Conservation (phyloP, 176 grass and related monocot species). For the Oryza meyeriana region DNA sequence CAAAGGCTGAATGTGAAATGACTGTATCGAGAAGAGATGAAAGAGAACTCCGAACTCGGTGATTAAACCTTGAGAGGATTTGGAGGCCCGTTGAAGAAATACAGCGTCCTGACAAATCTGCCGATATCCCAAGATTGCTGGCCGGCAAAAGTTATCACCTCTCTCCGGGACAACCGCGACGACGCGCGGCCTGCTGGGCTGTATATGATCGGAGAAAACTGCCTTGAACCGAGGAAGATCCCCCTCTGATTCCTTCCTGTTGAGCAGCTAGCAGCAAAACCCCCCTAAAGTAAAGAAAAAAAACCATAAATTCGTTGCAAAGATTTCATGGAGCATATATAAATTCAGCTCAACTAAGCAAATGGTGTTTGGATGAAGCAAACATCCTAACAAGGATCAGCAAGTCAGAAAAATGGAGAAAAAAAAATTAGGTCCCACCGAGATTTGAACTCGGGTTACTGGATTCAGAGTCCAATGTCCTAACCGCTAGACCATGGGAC, state of each 20-base stretch:
- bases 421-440: slow-evolving; percentile 44
- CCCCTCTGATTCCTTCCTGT: slow-evolving; percentile 34
- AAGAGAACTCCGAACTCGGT: neutral
- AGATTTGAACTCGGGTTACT: slow-evolving; percentile 90
- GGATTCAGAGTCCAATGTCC: slow-evolving; percentile 89
- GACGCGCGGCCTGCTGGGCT: slow-evolving; percentile 24
- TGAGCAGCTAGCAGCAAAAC: slow-evolving; percentile 40
- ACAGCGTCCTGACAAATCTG: slow-evolving; percentile 82
- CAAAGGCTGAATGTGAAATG: neutral
- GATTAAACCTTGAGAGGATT: slow-evolving; percentile 78
- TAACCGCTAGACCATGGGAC: slow-evolving; percentile 84
- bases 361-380: neutral
- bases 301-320: neutral
- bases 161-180: slow-evolving; percentile 38
- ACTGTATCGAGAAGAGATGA: neutral
- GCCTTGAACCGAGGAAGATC: slow-evolving; percentile 38
- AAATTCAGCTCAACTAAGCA: neutral
- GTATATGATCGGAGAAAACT: slow-evolving; percentile 37
- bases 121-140: slow-evolving; percentile 85
- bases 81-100: slow-evolving; percentile 92
- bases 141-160: slow-evolving; percentile 48
- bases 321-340: neutral
- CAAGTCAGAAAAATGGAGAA: neutral
- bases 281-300: slow-evolving; percentile 39
- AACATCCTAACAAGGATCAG: neutral